Conservation (phyloP, 2,329 filamentous ascomycete species). For the Penicillium sp. region DNA sequence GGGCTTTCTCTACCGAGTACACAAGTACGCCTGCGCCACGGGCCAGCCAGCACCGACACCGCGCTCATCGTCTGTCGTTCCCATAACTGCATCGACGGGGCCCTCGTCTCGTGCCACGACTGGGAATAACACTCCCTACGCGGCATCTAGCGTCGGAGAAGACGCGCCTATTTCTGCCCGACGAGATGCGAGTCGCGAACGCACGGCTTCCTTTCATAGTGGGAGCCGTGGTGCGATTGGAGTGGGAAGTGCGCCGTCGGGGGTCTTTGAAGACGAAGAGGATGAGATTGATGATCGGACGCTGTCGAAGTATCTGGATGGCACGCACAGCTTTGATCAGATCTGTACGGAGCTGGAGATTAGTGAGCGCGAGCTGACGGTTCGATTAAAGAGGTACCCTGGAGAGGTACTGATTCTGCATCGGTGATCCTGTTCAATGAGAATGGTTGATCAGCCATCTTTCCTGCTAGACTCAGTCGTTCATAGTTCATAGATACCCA, state of each 20-base stretch:
- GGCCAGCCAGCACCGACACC: slow-evolving; percentile 32
- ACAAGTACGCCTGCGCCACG: slow-evolving; percentile 76
- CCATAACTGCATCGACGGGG: slow-evolving; percentile 19
- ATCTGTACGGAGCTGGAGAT: slow-evolving; percentile 54
- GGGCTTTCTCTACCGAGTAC: slow-evolving; percentile 86
- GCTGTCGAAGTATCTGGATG: slow-evolving; percentile 48
- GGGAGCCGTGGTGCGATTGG: slow-evolving; percentile 23
- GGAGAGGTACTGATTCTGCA: slow-evolving; percentile 51
- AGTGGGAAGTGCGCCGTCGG: slow-evolving; percentile 15
- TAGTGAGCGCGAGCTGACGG: slow-evolving; percentile 49
- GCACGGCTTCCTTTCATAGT: slow-evolving; percentile 30
- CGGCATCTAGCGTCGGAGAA: slow-evolving; percentile 24
- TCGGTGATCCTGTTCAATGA: slow-evolving; percentile 33
- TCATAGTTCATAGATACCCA: neutral
- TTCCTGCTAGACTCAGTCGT: neutral
- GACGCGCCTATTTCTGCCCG: slow-evolving; percentile 20
- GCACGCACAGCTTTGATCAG: slow-evolving; percentile 53
- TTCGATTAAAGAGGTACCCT: slow-evolving; percentile 44
- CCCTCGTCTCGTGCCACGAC: slow-evolving; percentile 34
- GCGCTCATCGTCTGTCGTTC: slow-evolving; percentile 25
- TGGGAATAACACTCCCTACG: slow-evolving; percentile 34
- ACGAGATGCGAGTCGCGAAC: slow-evolving; percentile 22
- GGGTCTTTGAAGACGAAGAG: slow-evolving; percentile 34
- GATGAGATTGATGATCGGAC: slow-evolving; percentile 38
- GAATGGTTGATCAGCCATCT: neutral